Conservation (phyloP, 129 eudicot species). For the Flaveria bidentis region DNA sequence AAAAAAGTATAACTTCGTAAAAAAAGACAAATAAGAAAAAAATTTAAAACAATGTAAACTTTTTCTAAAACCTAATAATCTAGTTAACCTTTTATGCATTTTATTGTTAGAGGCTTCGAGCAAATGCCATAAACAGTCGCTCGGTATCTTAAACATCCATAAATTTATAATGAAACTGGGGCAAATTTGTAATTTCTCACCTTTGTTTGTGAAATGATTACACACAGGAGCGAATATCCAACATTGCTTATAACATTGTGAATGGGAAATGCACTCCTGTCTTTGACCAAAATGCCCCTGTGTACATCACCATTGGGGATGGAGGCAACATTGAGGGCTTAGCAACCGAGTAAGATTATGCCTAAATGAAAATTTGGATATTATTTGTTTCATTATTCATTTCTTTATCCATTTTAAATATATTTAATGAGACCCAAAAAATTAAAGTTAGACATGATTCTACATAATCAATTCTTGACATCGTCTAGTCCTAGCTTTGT, state of each 20-base stretch:
- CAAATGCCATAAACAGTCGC: too few relatives aligned
- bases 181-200: not conserved
- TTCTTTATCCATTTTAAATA: not conserved
- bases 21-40: too few relatives aligned
- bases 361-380: not conserved
- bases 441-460: not conserved
- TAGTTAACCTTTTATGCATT: not conserved
- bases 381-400: not conserved
- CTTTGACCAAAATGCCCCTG: constrained; percentile 55
- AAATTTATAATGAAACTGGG: not conserved
- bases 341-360: constrained; percentile 49
- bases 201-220: not conserved
- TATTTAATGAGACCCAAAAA: not conserved
- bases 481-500: too few relatives aligned
- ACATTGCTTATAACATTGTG: constrained; percentile 60
- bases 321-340: constrained; percentile 69
- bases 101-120: not conserved
- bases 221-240: constrained; percentile 55
- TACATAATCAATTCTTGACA: not conserved
- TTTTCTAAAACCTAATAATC: constrained; percentile 2
- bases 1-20: too few relatives aligned
- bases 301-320: constrained; percentile 66
- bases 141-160: not conserved
- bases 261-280: constrained; percentile 58
- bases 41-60: too few relatives aligned